Evolutionary conservation across 148 eudicot species (phyloP), one percentile per base, ranked within the genome.

Genomic region (Chenopodium formosanum): DNA sequence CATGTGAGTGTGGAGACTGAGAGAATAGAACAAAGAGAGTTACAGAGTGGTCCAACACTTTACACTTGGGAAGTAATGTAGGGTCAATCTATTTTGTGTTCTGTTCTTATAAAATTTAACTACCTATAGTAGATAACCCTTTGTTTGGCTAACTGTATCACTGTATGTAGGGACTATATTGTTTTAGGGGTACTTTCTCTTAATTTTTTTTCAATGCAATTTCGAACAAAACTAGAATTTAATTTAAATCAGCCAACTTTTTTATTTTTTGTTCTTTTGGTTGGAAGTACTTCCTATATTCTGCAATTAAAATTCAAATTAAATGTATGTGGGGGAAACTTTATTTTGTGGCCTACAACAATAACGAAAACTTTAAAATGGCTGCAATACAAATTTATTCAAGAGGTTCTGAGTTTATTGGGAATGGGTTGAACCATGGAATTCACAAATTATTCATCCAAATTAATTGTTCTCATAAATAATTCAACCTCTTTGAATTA

Each of bases 41-140:
- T 3, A 65, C 75, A 70, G 75, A 29, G 66, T 69, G 72, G 83
- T 81, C 78, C 83, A 74, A 64, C 78, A 20, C 16, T 46, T 9
- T 56, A 56, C 22, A 56, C 19, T 56, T 56, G 68, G n/a, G 25
- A 25, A 46, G n/a, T 53, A 4, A 11, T 34, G 65, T 23, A 46
- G 81, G 19, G 48, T 44, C 76, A 47, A 44, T 5, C 23, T 73
- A 62, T 19, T 62, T 62, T 19, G 65, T 62, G 65, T 23, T 22
- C 65, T 62, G 27, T 9, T 9, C 23, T 20, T 62, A 62, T 48
- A 65, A 72, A 23, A 40, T 16, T n/a, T 64, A 22, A 40, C 17
- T 11, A 64, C 44, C 60, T 25, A 17, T 17, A 56, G 46, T 32
- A 71, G 17, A 70, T 2, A 34, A 79, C 56, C 56, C 20, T 14